Conservation (phyloP, 2,329 filamentous ascomycete species). For the Venturia pyrina region DNA sequence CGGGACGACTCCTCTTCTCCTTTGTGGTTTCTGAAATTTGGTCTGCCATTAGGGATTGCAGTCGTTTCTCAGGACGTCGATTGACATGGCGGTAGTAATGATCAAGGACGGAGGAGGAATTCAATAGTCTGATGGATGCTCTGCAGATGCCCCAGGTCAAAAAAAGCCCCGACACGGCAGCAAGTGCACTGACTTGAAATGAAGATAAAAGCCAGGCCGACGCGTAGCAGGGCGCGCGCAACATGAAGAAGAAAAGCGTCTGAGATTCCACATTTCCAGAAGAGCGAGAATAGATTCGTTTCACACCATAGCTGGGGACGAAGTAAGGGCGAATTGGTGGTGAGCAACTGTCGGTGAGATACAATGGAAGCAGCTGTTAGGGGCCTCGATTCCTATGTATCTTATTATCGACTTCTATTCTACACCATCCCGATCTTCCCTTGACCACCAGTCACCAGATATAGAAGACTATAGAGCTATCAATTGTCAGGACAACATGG, state of each 20-base stretch:
- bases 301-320: neutral
- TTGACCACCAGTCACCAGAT: neutral
- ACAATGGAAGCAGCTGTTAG: neutral
- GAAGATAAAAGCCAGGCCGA: neutral
- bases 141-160: neutral
- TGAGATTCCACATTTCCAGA: neutral
- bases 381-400: neutral
- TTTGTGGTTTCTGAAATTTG: neutral
- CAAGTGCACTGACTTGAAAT: neutral
- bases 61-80: neutral
- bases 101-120: neutral
- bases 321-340: neutral
- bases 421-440: neutral
- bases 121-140: neutral
- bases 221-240: neutral
- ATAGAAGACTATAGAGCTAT: neutral
- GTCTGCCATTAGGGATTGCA: neutral
- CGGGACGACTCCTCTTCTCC: neutral
- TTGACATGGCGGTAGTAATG: neutral
- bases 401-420: neutral
- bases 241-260: neutral
- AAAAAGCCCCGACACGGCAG: neutral
- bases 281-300: neutral
- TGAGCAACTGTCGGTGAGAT: neutral
- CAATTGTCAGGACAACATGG: conserved; percentile 5